These are phyloP conservation scores for Verticillium albo-atrum DNA, from an alignment of 2,329 filamentous ascomycete species.

Conservation along the genomic window DNA sequence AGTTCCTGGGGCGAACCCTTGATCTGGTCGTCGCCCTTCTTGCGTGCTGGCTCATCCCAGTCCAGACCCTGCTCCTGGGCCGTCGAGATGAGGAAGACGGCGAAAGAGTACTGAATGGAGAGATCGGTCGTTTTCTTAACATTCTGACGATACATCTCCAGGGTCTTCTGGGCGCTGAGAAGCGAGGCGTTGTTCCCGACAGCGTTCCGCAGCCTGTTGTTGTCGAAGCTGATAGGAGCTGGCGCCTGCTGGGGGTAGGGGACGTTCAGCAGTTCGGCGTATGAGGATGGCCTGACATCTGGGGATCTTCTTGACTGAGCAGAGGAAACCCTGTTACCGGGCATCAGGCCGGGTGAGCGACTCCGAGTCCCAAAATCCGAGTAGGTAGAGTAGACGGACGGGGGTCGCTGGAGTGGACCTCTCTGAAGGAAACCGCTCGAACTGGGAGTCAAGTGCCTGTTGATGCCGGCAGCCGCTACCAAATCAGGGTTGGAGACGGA, in stretches of 20 bases:
- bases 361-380: slow-evolving; percentile 65
- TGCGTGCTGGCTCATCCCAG: slow-evolving; percentile 38
- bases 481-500: slow-evolving; percentile 48
- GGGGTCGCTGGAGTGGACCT: slow-evolving; percentile 62
- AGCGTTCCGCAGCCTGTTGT: slow-evolving; percentile 70
- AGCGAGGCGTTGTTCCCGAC: slow-evolving; percentile 90
- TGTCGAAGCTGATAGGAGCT: slow-evolving; percentile 68
- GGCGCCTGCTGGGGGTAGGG: slow-evolving; percentile 77
- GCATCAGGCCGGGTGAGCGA: slow-evolving; percentile 49
- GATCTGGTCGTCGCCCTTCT: slow-evolving; percentile 40
- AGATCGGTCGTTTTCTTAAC: slow-evolving; percentile 95
- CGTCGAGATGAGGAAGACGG: slow-evolving; percentile 86
- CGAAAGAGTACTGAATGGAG: slow-evolving; percentile 92
- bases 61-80: slow-evolving; percentile 72
- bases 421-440: slow-evolving; percentile 49
- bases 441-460: slow-evolving; percentile 57
- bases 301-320: slow-evolving; percentile 50
- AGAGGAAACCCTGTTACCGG: slow-evolving; percentile 41
- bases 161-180: slow-evolving; percentile 84
- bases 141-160: slow-evolving; percentile 96
- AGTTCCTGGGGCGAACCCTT: slow-evolving; percentile 62
- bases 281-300: slow-evolving; percentile 47
- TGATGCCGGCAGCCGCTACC: slow-evolving; percentile 43
- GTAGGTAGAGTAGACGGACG: slow-evolving; percentile 69
- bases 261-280: slow-evolving; percentile 57